Conservation (phyloP, 805 yeast genomes). For the Candida maesae region DNA sequence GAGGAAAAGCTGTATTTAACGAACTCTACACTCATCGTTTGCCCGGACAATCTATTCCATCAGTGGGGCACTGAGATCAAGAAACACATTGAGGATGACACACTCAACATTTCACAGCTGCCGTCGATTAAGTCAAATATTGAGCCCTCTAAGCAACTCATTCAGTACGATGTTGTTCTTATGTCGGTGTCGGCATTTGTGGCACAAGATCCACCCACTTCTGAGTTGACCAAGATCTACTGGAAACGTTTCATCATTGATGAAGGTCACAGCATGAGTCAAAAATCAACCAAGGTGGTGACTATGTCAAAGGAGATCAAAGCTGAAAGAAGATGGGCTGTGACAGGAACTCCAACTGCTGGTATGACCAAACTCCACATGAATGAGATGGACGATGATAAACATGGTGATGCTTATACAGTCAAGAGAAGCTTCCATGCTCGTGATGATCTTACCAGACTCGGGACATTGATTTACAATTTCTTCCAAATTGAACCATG, state of each 20-base stretch:
- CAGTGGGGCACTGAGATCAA: conserved; percentile 61
- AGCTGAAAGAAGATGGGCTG: conserved; percentile 69
- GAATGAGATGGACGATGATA: conserved; percentile 17
- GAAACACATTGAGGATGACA: conserved; percentile 46
- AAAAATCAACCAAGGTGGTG: conserved; percentile 48
- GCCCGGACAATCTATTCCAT: conserved; percentile 62
- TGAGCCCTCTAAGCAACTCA: conserved; percentile 28
- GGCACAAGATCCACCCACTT: conserved; percentile 33
- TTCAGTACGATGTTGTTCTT: conserved; percentile 49
- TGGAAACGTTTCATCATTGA: conserved; percentile 75
- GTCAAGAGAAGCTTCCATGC: conserved; percentile 49
- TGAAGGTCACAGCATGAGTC: conserved; percentile 66
- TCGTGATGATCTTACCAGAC: conserved; percentile 46
- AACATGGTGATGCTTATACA: conserved; percentile 31
- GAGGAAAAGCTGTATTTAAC: conserved; percentile 39
- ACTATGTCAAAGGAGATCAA: conserved; percentile 42
- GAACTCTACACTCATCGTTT: conserved; percentile 53
- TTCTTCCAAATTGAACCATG: conserved; percentile 61
- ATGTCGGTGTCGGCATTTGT: conserved; percentile 46
- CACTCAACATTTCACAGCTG: conserved; percentile 34
- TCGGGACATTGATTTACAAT: conserved; percentile 50
- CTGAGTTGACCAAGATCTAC: conserved; percentile 38
- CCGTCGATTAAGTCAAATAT: conserved; percentile 25
- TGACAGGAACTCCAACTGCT: conserved; percentile 73
- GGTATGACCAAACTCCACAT: conserved; percentile 60